Base-by-base conservation (phyloP, 805 yeast genomes). In the Starmera quercuum region DNA sequence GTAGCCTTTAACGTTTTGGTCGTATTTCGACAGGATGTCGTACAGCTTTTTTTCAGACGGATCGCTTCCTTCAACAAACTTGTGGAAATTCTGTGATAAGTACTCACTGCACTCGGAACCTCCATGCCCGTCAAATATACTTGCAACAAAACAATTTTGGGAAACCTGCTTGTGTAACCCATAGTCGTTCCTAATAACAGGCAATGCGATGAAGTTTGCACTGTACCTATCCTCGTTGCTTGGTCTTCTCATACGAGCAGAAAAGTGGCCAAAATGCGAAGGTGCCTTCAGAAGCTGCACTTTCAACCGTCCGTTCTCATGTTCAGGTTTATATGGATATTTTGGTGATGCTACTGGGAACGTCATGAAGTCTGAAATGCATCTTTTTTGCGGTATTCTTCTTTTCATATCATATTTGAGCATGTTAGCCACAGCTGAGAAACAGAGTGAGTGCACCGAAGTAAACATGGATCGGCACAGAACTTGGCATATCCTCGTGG, bases 91-190 rank as follows among this genome's bases (percentile, higher is more conserved):
- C 4, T 65, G 56, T 15, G 67, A 59, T 10, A 88, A 61, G 47
- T 70, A 82, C 17, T 63, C 67, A 30, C 87, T 68, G 47, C 95
- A 84, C 34, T 78, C 78, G 17, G 66, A 68, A 16, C 95, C 95
- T 7, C 97, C 98, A 59, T 92, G 98, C 8, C 98, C 98, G 59
- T 92, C 98, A 56, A 83, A 87, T 2, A 92, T 70, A 30, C 75
- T 74, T 47, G 84, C 78, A 44, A 74, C 75, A 59, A 90, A 83
- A 14, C 78, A 75, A 2, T 37, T 26, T 25, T 42, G 42, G 20
- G 37, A 16, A 29, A 48, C 32, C 4, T 25, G 32, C 26, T 42
- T 42, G 25, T 37, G 31, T 35, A 42, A 33, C 5, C 52, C 56
- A 42, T 46, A 45, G 39, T 58, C 45, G 31, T 44, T 17, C 32